These are phyloP conservation scores for Fallopia convolvulus DNA, from an alignment of 148 eudicot species.

Conservation along the genomic window DNA sequence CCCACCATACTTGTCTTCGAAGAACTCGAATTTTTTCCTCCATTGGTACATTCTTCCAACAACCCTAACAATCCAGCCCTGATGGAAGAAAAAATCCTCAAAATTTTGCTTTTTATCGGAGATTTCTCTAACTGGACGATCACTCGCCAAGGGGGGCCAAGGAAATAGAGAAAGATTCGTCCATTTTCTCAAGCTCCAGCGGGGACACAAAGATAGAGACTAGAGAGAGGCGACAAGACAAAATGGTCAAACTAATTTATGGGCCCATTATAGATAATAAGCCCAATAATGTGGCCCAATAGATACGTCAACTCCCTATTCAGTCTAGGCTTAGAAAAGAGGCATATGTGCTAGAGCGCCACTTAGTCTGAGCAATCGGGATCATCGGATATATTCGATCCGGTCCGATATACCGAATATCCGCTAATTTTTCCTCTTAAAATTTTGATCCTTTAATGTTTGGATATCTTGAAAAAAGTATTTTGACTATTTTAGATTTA, in stretches of 20 bases:
- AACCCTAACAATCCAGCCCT: neutral
- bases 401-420: too few species aligned
- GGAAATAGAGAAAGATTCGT: neutral
- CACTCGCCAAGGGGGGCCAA: neutral
- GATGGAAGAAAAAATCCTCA: neutral
- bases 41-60: constrained; percentile 60
- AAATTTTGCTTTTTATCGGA: neutral
- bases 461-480: too few species aligned
- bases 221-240: neutral
- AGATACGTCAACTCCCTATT: neutral
- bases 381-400: too few species aligned
- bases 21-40: constrained; percentile 97
- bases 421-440: too few species aligned
- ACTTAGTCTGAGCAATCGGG: too few species aligned
- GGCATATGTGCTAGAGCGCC: too few species aligned
- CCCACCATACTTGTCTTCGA: constrained; percentile 76
- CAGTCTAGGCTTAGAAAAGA: too few species aligned
- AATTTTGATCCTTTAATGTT: too few species aligned
- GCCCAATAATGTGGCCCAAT: neutral
- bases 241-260: neutral
- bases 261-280: neutral
- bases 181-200: neutral
- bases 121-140: neutral
- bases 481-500: too few species aligned
- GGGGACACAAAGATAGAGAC: neutral